Evolutionary conservation across 371 early-diverging fungal species (phyloP).

Genomic region (Quaeritorhiza haematococci): DNA sequence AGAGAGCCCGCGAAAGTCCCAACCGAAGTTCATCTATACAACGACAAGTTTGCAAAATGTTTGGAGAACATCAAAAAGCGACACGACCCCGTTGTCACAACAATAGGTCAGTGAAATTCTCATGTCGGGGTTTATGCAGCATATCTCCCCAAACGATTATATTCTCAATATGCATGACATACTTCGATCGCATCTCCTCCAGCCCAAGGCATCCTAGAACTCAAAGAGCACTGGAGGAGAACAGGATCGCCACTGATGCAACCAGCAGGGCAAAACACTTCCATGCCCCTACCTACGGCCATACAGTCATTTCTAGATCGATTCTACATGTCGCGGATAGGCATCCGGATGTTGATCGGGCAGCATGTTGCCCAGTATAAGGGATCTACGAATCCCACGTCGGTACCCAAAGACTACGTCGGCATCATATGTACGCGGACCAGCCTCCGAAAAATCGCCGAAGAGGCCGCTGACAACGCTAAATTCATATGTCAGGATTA

Average conservation of each 20-base stretch:
- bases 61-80: slow-evolving; percentile 87
- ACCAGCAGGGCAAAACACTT: slow-evolving; percentile 2
- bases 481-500: slow-evolving; percentile 87
- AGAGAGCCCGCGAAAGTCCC: no score
- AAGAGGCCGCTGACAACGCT: slow-evolving; percentile 90
- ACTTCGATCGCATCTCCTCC: slow-evolving; percentile 6
- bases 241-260: slow-evolving; percentile 37
- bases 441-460: slow-evolving; percentile 54
- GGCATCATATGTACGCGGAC: slow-evolving; percentile 94
- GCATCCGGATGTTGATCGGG: slow-evolving; percentile 64
- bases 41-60: slow-evolving; percentile 71
- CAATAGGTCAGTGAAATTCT: slow-evolving; percentile 59
- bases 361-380: slow-evolving; percentile 34
- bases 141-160: neutral
- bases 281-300: slow-evolving; percentile 59
- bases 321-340: slow-evolving; percentile 97
- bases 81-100: slow-evolving; percentile 91
- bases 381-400: slow-evolving; percentile 15
- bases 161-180: neutral
- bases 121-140: no score
- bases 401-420: slow-evolving; percentile 64
- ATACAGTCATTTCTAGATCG: slow-evolving; percentile 91
- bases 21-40: slow-evolving; percentile 71
- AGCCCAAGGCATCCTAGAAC: slow-evolving; percentile 91
- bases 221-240: slow-evolving; percentile 62